Evolutionary conservation across 2,329 filamentous ascomycete species (phyloP), one percentile per base, ranked within the genome.

Genomic region (Periconia sp.): DNA sequence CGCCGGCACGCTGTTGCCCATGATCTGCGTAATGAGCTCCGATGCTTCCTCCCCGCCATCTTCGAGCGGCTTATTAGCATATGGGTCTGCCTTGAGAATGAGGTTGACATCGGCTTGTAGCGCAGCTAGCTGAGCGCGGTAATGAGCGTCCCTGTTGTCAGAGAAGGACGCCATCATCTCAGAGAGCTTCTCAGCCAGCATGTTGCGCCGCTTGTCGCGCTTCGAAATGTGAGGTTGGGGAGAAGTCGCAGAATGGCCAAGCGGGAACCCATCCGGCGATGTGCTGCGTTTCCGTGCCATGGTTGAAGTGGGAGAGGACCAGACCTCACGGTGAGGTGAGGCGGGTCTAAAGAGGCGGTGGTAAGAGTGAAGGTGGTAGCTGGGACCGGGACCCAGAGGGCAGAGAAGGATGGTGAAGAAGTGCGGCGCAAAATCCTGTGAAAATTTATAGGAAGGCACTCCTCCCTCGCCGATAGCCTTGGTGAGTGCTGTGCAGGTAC

Each of bases 101-200:
- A 95, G 80, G 45, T 83, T 89, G 73, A 92, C 91, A 69, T 96
- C 92, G 53, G 89, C 85, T 72, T 96, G 92, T n/a, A 96, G 84
- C 55, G 89, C 89, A 61, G 94, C 87, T 2, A 96, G 81, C 71
- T 96, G 90, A 54, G 94, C 88, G 50, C 92, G 85, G 70, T 95
- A 97, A 59, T 90, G 85, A 50, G 82, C 78, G 69, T 96, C 90
- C 53, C 89, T 83, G 63, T 95, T 91, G 51, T 86, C 82, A 52
- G 84, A 83, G 71, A 96, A 92, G 54, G 85, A 85, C 40, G 87
- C 83, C 40, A 86, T 85, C 71, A 96, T 84, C 42, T 85, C 82
- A 28, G 83, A 80, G 5, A 96, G 81, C 52, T 88, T 86, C 48
- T 96, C 91, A 55, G 85, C 83, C 48, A 96, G 83, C 61, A 86